Conservation (phyloP, 2,329 filamentous ascomycete genomes). For the Ustilaginoidea virens region DNA sequence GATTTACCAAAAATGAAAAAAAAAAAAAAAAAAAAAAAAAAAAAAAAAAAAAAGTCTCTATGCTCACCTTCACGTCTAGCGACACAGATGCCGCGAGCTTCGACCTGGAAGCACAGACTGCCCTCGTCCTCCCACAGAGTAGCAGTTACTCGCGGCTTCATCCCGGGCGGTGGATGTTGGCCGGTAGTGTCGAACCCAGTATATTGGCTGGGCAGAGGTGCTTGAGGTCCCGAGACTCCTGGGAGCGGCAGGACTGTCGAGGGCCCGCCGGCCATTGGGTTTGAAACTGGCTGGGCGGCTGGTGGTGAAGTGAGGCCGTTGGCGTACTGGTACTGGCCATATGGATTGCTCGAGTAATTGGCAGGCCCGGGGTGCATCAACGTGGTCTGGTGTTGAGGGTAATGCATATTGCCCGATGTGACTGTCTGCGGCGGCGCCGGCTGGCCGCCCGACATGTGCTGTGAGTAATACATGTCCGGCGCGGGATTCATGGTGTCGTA, state of each 20-base stretch:
- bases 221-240: constrained; percentile 31
- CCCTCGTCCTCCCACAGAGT: constrained; percentile 98
- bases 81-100: constrained; percentile 90
- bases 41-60: constrained; percentile 2
- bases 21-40: too few relatives aligned
- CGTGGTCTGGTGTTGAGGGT: constrained; percentile 64
- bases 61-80: constrained; percentile 71
- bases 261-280: constrained; percentile 45
- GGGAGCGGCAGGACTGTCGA: constrained; percentile 58
- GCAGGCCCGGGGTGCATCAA: constrained; percentile 57
- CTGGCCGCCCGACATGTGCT: constrained; percentile 66
- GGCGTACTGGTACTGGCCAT: constrained; percentile 54
- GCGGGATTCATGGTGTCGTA: constrained; percentile 47
- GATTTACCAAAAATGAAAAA: not conserved
- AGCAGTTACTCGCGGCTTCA: constrained; percentile 92
- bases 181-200: constrained; percentile 66
- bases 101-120: constrained; percentile 93
- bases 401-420: constrained; percentile 58
- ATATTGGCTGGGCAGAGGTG: constrained; percentile 40
- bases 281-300: constrained; percentile 50
- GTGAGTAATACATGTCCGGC: constrained; percentile 74
- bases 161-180: constrained; percentile 78
- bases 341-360: constrained; percentile 52
- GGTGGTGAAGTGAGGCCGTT: constrained; percentile 74
- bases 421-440: constrained; percentile 61